These are phyloP conservation scores for Pythium plurisporium DNA, from an alignment of 352 stramenopile genomes.

Conservation along the genomic window DNA sequence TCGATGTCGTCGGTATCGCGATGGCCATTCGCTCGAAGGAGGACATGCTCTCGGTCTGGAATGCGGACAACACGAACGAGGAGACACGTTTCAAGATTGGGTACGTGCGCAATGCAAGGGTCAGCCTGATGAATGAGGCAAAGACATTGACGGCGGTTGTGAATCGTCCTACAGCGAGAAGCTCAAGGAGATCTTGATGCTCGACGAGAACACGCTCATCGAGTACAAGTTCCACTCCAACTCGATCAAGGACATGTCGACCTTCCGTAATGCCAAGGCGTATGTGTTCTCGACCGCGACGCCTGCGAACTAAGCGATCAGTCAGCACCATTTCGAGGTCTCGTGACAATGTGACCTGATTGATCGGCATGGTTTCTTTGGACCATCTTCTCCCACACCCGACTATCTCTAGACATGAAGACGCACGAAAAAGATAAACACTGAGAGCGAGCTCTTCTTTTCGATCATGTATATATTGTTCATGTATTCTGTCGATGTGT, in stretches of 20 bases:
- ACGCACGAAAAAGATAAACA: constrained; percentile 2
- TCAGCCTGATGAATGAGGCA: not conserved
- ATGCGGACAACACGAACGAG: constrained; percentile 90
- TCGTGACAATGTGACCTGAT: too few species aligned
- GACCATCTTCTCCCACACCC: too few species aligned
- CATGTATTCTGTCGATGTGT: constrained; percentile 2
- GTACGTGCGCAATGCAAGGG: not conserved
- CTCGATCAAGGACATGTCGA: constrained; percentile 92
- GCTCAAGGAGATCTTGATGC: constrained; percentile 92
- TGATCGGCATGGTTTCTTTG: too few species aligned
- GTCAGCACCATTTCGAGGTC: not conserved
- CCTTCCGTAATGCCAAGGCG: constrained; percentile 91
- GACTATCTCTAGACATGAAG: constrained; percentile 1
- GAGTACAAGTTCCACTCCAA: constrained; percentile 94
- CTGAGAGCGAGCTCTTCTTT: not conserved
- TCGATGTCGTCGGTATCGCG: constrained; percentile 90
- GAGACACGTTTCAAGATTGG: constrained; percentile 77
- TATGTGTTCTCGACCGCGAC: constrained; percentile 84
- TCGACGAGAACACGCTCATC: constrained; percentile 92
- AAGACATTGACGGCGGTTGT: too few species aligned
- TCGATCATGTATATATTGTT: constrained; percentile 15
- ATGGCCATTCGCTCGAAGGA: constrained; percentile 93
- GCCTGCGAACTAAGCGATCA: constrained; percentile 47
- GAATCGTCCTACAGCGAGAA: constrained; percentile 69
- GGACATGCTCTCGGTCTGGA: constrained; percentile 93